A percentile compares a stretch with the other conserved stretches of the same genome.
Conservation (phyloP, 1,284 basidiomycete genomes). For the Ustilago curta region DNA sequence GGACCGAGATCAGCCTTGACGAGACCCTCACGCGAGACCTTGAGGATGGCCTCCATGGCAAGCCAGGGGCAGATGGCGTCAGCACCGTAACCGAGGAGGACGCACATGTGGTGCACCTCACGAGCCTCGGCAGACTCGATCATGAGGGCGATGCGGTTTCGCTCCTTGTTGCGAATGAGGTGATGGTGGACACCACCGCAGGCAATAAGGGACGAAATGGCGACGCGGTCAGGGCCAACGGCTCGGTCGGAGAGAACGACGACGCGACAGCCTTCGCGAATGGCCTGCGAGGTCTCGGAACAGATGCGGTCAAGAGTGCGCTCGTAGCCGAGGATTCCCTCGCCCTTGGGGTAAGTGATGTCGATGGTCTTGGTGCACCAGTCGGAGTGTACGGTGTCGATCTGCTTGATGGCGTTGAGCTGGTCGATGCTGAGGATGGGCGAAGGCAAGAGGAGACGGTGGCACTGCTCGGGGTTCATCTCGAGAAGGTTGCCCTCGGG, state of each 20-base stretch:
- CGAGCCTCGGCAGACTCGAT: slow-evolving; percentile 66
- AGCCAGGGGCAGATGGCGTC: slow-evolving; percentile 68
- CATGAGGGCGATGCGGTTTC: slow-evolving; percentile 64
- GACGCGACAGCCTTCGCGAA: slow-evolving; percentile 59
- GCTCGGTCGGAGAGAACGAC: slow-evolving; percentile 65
- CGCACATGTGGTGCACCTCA: slow-evolving; percentile 68
- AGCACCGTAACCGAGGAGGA: slow-evolving; percentile 67
- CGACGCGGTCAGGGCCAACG: slow-evolving; percentile 59
- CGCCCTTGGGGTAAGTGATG: slow-evolving; percentile 65
- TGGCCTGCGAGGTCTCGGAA: slow-evolving; percentile 63
- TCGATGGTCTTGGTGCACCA: slow-evolving; percentile 64
- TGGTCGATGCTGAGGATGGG: slow-evolving; percentile 64
- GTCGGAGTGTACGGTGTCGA: slow-evolving; percentile 57
- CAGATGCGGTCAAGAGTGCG: slow-evolving; percentile 64
- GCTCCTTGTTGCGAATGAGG: slow-evolving; percentile 67
- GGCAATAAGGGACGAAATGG: slow-evolving; percentile 64
- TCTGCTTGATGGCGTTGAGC: slow-evolving; percentile 63
- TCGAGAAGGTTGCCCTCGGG: slow-evolving; percentile 67
- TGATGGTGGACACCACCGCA: slow-evolving; percentile 68
- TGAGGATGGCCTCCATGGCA: slow-evolving; percentile 66
- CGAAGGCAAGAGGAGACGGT: slow-evolving; percentile 59
- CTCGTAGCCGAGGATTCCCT: slow-evolving; percentile 63
- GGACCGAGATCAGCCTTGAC: slow-evolving; percentile 62
- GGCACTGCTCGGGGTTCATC: slow-evolving; percentile 65
- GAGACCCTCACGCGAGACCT: slow-evolving; percentile 65